Conservation (phyloP, 139 green algal species). For the Chlorella sorokiniana region DNA sequence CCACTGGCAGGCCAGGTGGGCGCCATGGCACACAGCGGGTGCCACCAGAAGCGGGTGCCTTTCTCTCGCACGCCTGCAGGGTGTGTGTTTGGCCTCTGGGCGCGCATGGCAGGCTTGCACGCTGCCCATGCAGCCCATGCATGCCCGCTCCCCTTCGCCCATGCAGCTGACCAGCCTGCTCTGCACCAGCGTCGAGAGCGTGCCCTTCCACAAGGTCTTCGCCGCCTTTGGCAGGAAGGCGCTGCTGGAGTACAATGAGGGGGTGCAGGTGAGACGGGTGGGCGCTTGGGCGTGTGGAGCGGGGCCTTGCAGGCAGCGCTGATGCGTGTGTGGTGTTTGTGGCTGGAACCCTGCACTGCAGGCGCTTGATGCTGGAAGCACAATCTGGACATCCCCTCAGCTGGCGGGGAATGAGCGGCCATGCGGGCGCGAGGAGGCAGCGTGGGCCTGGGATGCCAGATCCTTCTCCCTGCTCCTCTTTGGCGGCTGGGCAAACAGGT, state of each 20-base stretch:
- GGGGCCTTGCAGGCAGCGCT: neutral
- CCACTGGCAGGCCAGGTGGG: conserved; percentile 16
- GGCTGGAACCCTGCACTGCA: neutral
- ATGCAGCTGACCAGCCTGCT: conserved; percentile 78
- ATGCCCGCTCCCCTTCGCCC: neutral
- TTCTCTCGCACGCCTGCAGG: conserved; percentile 9
- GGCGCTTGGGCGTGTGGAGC: neutral
- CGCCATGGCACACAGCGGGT: neutral
- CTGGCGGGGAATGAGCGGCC: conserved; percentile 5
- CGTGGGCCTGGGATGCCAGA: conserved; percentile 82
- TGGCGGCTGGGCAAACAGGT: conserved; percentile 86
- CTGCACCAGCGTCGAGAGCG: conserved; percentile 76
- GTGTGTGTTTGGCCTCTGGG: neutral
- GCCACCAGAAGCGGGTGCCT: neutral
- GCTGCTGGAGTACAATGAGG: conserved; percentile 77
- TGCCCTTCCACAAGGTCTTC: conserved; percentile 90
- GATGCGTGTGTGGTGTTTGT: neutral
- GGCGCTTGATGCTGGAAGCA: conserved; percentile 21
- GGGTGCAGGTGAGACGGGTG: neutral
- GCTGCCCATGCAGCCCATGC: neutral
- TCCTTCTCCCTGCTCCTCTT: conserved; percentile 81
- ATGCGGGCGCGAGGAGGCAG: conserved; percentile 73
- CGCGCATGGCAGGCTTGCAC: neutral
- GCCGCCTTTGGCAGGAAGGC: conserved; percentile 81
- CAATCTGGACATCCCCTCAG: conserved; percentile 5